Percentiles rank a stretch among this genome's conserved stretches.
Evolutionary conservation across 1,139 yeast genomes (phyloP).

Genomic region (Geotrichum australiense): DNA sequence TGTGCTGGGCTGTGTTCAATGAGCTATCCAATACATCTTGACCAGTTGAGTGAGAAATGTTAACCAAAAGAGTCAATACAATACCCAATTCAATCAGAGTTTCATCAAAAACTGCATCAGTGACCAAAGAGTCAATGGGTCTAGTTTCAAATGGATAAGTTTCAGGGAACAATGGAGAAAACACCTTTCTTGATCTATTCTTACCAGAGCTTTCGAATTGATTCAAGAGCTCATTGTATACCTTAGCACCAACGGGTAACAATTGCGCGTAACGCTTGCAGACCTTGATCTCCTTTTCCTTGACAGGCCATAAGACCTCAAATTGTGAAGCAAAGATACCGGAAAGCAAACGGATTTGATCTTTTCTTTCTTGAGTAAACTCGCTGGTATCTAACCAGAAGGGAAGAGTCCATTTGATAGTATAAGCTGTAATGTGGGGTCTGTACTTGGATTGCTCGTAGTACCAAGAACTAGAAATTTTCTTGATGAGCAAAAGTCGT

Average conservation of each 20-base stretch:
- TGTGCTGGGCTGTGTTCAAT: conserved; percentile 40
- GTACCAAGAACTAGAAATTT: conserved; percentile 47
- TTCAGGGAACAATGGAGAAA: conserved; percentile 53
- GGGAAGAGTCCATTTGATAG: conserved; percentile 51
- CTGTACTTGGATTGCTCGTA: conserved; percentile 38
- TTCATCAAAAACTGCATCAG: conserved; percentile 66
- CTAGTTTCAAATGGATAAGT: conserved; percentile 56
- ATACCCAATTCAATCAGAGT: conserved; percentile 58
- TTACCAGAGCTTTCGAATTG: conserved; percentile 21
- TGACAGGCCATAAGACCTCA: conserved; percentile 29
- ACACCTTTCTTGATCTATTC: conserved; percentile 21
- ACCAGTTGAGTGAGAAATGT: conserved; percentile 38
- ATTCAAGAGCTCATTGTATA: conserved; percentile 28
- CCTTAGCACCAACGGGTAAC: conserved; percentile 30
- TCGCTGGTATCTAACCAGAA: conserved; percentile 27
- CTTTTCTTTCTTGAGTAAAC: conserved; percentile 27
- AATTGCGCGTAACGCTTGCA: conserved; percentile 31
- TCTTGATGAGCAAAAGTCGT: conserved; percentile 53
- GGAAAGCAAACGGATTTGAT: conserved; percentile 29
- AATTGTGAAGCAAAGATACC: conserved; percentile 33
- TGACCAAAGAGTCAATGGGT: conserved; percentile 69
- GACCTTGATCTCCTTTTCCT: conserved; percentile 27
- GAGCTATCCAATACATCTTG: conserved; percentile 48
- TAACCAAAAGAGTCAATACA: conserved; percentile 35
- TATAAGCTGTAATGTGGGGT: conserved; percentile 42